Conservation (phyloP, 768 basidiomycete species). For the Tulasnella sp. region DNA sequence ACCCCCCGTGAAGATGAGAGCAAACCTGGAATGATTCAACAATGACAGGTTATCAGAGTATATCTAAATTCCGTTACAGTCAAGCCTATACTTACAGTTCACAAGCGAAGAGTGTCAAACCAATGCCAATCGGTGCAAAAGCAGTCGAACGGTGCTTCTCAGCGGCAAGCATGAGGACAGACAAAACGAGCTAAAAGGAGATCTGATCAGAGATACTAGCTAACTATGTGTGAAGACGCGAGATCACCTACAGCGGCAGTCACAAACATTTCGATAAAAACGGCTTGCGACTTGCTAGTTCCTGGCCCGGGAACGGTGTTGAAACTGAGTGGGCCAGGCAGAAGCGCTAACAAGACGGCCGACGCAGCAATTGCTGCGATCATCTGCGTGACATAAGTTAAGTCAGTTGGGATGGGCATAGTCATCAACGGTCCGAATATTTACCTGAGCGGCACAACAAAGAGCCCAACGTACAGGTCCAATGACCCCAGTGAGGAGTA, state of each 20-base stretch:
- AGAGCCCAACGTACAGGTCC: constrained; percentile 16
- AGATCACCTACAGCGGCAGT: constrained; percentile 11
- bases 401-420: background rate
- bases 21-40: constrained; percentile 8
- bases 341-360: constrained; percentile 15
- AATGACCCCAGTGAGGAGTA: constrained; percentile 16
- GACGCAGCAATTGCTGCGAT: constrained; percentile 18
- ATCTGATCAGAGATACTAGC: background rate
- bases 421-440: background rate
- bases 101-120: constrained; percentile 15
- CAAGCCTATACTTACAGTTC: constrained; percentile 6
- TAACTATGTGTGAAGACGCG: background rate
- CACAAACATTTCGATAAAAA: constrained; percentile 18
- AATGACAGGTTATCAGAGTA: background rate
- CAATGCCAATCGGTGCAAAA: constrained; percentile 15
- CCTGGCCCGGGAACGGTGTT: constrained; percentile 11
- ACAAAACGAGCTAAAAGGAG: constrained; percentile 9
- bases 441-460: constrained; percentile 17
- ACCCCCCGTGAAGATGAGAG: constrained; percentile 17
- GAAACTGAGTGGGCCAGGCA: constrained; percentile 16
- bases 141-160: constrained; percentile 17
- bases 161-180: constrained; percentile 18
- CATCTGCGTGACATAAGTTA: background rate
- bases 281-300: constrained; percentile 8
- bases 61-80: background rate